Evolutionary conservation across 108 stramenopile species (phyloP), one percentile per base, ranked within the genome.

Genomic region (Discostella stelligeroides): DNA sequence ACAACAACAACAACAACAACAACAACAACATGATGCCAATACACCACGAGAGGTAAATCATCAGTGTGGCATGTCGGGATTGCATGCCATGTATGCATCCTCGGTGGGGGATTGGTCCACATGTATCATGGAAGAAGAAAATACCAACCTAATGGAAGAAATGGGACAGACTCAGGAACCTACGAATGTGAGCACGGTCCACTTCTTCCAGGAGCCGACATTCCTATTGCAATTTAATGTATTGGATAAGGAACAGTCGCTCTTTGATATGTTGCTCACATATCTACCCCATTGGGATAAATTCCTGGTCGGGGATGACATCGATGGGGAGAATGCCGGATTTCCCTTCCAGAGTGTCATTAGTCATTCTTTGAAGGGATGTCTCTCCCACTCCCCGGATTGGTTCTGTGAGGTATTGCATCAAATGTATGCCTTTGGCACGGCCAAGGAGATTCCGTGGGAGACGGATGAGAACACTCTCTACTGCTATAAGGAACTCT

Each of bases 341-440:
- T 78, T 70, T 25, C 76, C 76, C 4, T 78, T 66, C 30, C 38
- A 59, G 3, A 58, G 68, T n/a, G 68, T 78, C 8, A 78, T 71
- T n/a, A 65, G 68, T 13, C 70, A 70, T 20, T 71, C 69, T 1
- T 25, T 66, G n/a, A 30, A 71, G 40, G 76, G 76, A 15, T 78
- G 76, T 30, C 37, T 78, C 4, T 66, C 69, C 13, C 70, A 78
- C 37, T 63, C 40, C 45, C 69, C 53, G 37, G 25, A 54, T 70
- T 70, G 69, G 64, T 78, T 71, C 40, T 78, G 76, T 34, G 69
- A 70, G 49, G 37, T 78, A 8, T 55, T 78, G 49, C 76, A 71
- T 70, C 70, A 70, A 53, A 70, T 78, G 69, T 64, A 63, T 66
- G 76, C 76, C 23, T 78, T 78, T 61, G 68, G 76, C n/a, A 46